Conservation (phyloP, 2,329 filamentous ascomycete species). For the Trichoderma simmonsii region DNA sequence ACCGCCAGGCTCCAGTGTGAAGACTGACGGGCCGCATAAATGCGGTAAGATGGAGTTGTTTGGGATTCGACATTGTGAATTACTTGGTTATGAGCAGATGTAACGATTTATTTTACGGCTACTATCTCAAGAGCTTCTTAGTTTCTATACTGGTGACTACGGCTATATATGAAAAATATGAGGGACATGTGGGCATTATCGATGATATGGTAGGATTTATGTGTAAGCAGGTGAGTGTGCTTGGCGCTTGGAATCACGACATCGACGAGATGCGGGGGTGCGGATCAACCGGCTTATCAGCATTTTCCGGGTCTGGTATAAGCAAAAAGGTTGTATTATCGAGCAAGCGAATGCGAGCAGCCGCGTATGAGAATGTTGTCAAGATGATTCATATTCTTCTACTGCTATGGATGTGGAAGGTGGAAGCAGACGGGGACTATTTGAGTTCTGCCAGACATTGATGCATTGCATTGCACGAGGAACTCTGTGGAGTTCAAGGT, state of each 20-base stretch:
- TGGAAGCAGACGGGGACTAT: background rate
- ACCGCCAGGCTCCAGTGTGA: conserved; percentile 56
- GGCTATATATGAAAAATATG: background rate
- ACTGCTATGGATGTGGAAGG: background rate
- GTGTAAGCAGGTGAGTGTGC: conserved; percentile 3
- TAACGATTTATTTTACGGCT: background rate
- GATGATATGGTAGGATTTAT: background rate
- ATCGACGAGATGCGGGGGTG: conserved; percentile 16
- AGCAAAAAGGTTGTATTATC: background rate
- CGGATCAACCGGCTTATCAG: background rate
- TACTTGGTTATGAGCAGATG: background rate
- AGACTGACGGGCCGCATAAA: conserved; percentile 58
- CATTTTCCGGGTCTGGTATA: background rate
- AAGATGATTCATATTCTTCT: background rate
- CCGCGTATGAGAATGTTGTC: background rate
- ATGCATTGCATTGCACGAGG: background rate
- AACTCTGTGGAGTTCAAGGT: background rate
- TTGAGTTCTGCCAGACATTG: background rate
- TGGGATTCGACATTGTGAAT: conserved; percentile 23
- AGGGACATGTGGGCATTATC: background rate
- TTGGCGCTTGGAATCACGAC: conserved; percentile 12
- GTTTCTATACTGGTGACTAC: background rate
- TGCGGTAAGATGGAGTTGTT: conserved; percentile 52
- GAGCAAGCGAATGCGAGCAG: background rate
- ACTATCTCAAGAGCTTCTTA: background rate